Conservation (phyloP, 495 filamentous ascomycete species). For the Pseudomonodictys pantanalensis region DNA sequence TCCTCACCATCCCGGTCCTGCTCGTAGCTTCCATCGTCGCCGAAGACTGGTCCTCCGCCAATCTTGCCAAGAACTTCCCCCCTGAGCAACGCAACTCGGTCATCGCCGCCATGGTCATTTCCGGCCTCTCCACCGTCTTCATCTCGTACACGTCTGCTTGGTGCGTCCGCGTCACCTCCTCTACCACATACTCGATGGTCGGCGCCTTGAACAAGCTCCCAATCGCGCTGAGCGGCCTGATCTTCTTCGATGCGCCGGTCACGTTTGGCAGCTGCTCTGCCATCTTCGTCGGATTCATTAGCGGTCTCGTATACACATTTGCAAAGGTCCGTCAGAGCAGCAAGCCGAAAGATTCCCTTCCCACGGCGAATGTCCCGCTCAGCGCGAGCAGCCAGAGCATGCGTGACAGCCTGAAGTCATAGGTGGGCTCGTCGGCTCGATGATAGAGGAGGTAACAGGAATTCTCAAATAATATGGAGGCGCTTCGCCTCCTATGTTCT, state of each 20-base stretch:
- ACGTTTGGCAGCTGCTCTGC: slow-evolving; percentile 90
- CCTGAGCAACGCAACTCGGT: slow-evolving; percentile 64
- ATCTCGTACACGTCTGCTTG: slow-evolving; percentile 98
- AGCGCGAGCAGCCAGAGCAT: slow-evolving; percentile 92
- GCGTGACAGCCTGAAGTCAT: slow-evolving; percentile 68
- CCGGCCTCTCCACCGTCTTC: slow-evolving; percentile 89
- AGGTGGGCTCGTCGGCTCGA: neutral
- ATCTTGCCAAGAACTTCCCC: slow-evolving; percentile 87
- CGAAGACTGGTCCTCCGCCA: slow-evolving; percentile 88
- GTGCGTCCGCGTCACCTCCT: slow-evolving; percentile 95
- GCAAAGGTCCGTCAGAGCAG: slow-evolving; percentile 82
- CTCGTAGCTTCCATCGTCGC: slow-evolving; percentile 74
- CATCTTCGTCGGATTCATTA: slow-evolving; percentile 84
- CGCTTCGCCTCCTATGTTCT: neutral
- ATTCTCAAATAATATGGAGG: neutral
- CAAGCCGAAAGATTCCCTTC: slow-evolving; percentile 59
- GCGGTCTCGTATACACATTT: slow-evolving; percentile 86
- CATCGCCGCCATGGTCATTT: slow-evolving; percentile 86
- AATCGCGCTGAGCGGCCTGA: slow-evolving; percentile 80
- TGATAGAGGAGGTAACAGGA: slow-evolving; percentile 4
- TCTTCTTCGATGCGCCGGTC: slow-evolving; percentile 93
- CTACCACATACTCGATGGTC: slow-evolving; percentile 98
- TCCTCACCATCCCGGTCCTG: slow-evolving; percentile 92
- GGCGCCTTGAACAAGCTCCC: slow-evolving; percentile 97
- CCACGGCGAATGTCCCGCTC: slow-evolving; percentile 67